These are phyloP conservation scores for Parmelia sp. DNA, from an alignment of 495 filamentous ascomycete species.

Conservation along the genomic window DNA sequence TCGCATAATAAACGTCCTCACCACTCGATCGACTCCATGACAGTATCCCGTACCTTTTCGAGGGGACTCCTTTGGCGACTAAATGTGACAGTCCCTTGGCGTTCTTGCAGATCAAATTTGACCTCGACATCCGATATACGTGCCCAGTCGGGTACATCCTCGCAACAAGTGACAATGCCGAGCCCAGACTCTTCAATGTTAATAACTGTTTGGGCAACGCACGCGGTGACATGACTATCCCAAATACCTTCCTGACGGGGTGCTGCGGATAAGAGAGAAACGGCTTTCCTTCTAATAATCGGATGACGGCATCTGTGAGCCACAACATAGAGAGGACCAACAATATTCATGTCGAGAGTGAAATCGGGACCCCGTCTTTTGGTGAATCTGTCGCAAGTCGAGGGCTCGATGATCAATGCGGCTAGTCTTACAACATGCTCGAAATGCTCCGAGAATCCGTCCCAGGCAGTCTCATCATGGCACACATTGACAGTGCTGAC, in stretches of 20 bases:
- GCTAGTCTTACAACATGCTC: conserved; percentile 29
- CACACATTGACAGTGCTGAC: not conserved
- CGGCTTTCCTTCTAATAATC: conserved; percentile 47
- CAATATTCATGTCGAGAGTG: conserved; percentile 45
- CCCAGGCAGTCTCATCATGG: conserved; percentile 17
- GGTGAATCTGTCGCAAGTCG: not conserved
- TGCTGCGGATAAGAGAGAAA: conserved; percentile 46
- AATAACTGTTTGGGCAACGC: conserved; percentile 49
- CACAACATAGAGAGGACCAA: conserved; percentile 49
- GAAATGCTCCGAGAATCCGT: conserved; percentile 18
- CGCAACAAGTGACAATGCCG: conserved; percentile 24
- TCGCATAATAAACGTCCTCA: not conserved
- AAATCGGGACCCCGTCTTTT: conserved; percentile 21
- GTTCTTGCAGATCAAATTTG: conserved; percentile 20
- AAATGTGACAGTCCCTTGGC: conserved; percentile 9
- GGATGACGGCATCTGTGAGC: conserved; percentile 56
- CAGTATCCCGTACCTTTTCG: conserved; percentile 2
- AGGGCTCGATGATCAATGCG: conserved; percentile 15
- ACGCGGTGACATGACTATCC: conserved; percentile 52
- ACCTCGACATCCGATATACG: conserved; percentile 21
- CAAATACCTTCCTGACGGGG: conserved; percentile 57
- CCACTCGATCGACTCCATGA: conserved; percentile 1
- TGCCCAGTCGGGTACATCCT: conserved; percentile 24
- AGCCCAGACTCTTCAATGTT: conserved; percentile 50
- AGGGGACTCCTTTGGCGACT: conserved; percentile 3